phyloP scores from a whole-genome alignment of 331 rosid genomes.

The Saraca asoca region DNA sequence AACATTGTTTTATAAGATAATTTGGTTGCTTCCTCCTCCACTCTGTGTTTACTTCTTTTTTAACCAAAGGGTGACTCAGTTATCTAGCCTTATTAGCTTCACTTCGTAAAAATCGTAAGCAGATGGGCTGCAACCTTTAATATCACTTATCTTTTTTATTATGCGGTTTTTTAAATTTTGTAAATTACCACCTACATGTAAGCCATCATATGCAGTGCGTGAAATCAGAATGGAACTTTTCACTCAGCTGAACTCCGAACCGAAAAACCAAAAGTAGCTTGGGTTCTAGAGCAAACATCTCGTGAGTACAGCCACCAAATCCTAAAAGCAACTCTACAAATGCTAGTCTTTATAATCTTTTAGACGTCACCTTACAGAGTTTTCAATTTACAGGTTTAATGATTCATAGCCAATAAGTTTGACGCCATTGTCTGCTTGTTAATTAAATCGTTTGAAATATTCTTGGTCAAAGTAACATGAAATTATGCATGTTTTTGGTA shows the following conservation, averaged over 20 bases:
- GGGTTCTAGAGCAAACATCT: constrained; percentile 36
- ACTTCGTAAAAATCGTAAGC: constrained; percentile 17
- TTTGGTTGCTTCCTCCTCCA: too few relatives aligned
- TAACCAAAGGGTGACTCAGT: too few relatives aligned
- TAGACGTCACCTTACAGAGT: constrained; percentile 36
- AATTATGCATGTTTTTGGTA: too few relatives aligned
- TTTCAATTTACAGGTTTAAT: constrained; percentile 41
- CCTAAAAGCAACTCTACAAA: constrained; percentile 19
- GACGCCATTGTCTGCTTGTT: constrained; percentile 31
- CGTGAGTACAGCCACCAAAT: constrained; percentile 32
- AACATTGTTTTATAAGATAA: too few relatives aligned
- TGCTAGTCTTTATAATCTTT: constrained; percentile 23
- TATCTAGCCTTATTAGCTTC: too few relatives aligned
- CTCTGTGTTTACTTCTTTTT: too few relatives aligned
- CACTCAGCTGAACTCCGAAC: constrained; percentile 29
- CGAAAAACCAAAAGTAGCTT: constrained; percentile 20
- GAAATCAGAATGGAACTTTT: constrained; percentile 35
- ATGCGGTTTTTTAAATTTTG: too few relatives aligned
- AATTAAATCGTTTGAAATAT: constrained; percentile 9
- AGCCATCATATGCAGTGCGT: constrained; percentile 41
- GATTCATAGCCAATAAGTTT: too few relatives aligned
- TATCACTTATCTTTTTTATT: not conserved
- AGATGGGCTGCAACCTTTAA: constrained; percentile 20
- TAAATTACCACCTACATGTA: too few relatives aligned
- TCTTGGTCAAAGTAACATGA: constrained; percentile 34